Evolutionary conservation across 2,329 filamentous ascomycete species (phyloP).

Genomic region (Talaromyces funiculosus): DNA sequence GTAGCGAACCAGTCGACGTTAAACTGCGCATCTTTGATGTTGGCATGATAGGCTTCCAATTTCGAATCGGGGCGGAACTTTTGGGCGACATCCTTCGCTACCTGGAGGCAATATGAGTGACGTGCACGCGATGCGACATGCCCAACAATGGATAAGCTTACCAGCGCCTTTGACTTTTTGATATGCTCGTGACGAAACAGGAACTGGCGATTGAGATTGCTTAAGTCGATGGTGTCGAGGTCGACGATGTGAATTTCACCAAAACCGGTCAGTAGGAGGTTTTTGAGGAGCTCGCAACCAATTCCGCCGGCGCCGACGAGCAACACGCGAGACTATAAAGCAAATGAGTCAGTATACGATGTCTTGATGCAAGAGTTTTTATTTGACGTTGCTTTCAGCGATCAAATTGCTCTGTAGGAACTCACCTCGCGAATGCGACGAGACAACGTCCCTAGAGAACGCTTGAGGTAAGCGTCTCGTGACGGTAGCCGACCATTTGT

Average conservation of each 20-base stretch:
- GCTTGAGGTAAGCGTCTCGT: conserved; percentile 39
- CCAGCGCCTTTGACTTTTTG: conserved; percentile 91
- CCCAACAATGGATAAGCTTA: conserved; percentile 40
- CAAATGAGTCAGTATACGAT: neutral
- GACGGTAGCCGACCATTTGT: conserved; percentile 25
- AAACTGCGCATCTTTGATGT: conserved; percentile 88
- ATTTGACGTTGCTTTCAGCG: neutral
- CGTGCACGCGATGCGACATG: neutral
- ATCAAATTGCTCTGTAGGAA: neutral
- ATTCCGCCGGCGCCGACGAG: conserved; percentile 97
- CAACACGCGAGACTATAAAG: conserved; percentile 68
- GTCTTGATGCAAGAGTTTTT: neutral
- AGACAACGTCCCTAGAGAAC: conserved; percentile 39
- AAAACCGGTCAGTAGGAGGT: conserved; percentile 85
- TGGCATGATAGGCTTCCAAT: conserved; percentile 83
- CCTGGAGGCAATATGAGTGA: conserved; percentile 44
- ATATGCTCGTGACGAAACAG: conserved; percentile 96
- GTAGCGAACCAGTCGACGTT: conserved; percentile 78
- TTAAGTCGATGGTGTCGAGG: conserved; percentile 95
- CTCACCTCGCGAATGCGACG: conserved; percentile 38
- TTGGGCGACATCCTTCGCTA: conserved; percentile 85
- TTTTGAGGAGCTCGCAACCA: conserved; percentile 95
- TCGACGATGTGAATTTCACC: conserved; percentile 92
- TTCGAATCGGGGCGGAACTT: conserved; percentile 85
- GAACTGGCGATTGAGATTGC: conserved; percentile 96